Evolutionary conservation across 2,329 filamentous ascomycete species (phyloP), one percentile per base, ranked within the genome.

Genomic region (Colletotrichum tamarilloi): DNA sequence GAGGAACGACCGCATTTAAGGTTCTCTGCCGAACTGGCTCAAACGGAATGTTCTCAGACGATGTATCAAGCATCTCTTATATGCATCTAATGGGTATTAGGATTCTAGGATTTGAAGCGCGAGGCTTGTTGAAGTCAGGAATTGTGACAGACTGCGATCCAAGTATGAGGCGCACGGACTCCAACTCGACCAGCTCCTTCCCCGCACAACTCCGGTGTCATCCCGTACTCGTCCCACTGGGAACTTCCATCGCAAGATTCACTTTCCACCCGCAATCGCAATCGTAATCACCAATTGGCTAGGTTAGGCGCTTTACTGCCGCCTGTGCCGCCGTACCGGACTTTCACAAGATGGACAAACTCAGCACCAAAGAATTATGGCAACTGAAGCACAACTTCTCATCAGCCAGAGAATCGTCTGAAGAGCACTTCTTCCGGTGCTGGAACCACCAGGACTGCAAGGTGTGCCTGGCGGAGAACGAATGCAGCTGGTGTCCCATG

Each of bases 401-500:
- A 16, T 16, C 79, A 4, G 69, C 74, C 57, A 66, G 73, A 26
- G 76, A 80, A 38, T 66, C 68, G 22, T 75, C 82, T 28, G 79
- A 84, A 49, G 81, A 82, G 14, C 85, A 87, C 74, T 80, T 90
- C 30, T 77, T 79, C 26, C 83, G 85, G 63, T 90, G 88, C 78
- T 91, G 88, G 89, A 78, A 79, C 12, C 84, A 83, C 32, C 85
- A 89, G 76, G 83, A 85, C 52, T 90, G 88, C 76, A 78, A 79
- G 12, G 77, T 79, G 11, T 91, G 89, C 78, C 80, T 90, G 9
- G 75, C 75, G 49, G 75, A 82, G 24, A 74, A 82, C 4, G 79
- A 82, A 62, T 89, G 87, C 75, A 86, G 85, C 72, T 89, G 87
- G 87, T 89, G 87, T 78, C 87, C 87, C 22, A 87, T 85, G 77